Percentiles rank a stretch among this genome's conserved stretches.
Conservation (phyloP, 768 basidiomycete species). For the Candolleomyces eurysporus region DNA sequence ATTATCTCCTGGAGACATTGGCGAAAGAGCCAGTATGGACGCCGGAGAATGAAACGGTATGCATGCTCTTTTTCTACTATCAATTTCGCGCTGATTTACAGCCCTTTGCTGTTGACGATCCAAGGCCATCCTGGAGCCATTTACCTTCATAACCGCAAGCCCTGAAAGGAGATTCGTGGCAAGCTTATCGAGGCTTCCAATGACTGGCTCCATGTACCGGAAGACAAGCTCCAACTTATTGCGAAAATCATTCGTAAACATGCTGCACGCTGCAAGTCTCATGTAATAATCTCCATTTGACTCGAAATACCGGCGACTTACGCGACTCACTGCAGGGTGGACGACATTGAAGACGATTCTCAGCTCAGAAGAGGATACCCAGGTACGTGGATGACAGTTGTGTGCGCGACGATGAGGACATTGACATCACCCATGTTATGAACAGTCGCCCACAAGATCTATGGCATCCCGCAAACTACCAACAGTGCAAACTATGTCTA, state of each 20-base stretch:
- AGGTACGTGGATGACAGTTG: conserved; percentile 34
- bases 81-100: neutral
- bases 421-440: neutral
- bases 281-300: conserved; percentile 51
- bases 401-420: neutral
- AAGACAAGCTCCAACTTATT: conserved; percentile 68
- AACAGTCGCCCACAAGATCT: conserved; percentile 92
- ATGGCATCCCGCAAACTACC: conserved; percentile 94
- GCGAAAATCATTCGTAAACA: conserved; percentile 81
- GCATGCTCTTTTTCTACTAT: neutral
- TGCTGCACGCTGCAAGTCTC: conserved; percentile 93
- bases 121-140: conserved; percentile 78
- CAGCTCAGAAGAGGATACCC: conserved; percentile 85
- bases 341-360: conserved; percentile 92
- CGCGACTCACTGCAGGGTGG: conserved; percentile 53
- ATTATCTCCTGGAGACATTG: conserved; percentile 32
- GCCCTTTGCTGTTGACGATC: neutral
- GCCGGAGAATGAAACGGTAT: conserved; percentile 30
- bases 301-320: neutral
- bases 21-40: conserved; percentile 35
- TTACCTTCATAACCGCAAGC: conserved; percentile 74
- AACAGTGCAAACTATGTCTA: conserved; percentile 98
- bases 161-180: conserved; percentile 89
- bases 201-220: conserved; percentile 81
- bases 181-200: conserved; percentile 94